A percentile compares a stretch with the other conserved stretches of the same genome.
Conservation (phyloP, 257 asterid species). For the Solanum pinnatisectum region DNA sequence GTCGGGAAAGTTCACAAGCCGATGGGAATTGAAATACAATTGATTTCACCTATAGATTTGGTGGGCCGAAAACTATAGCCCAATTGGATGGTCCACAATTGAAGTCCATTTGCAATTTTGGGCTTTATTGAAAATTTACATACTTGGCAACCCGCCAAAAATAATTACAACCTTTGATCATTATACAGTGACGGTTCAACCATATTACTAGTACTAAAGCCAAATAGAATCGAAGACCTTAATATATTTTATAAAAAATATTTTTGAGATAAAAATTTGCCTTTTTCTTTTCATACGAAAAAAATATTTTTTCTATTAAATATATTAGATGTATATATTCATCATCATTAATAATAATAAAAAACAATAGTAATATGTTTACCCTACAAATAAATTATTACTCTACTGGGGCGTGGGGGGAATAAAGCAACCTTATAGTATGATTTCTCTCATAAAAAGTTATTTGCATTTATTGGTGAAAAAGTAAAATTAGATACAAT, state of each 20-base stretch:
- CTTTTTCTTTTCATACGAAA: no score
- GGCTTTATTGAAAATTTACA: background rate
- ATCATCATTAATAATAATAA: no score
- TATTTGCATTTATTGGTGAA: background rate
- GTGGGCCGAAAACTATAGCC: background rate
- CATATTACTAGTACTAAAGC: background rate
- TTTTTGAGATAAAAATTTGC: no score
- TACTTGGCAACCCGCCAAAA: background rate
- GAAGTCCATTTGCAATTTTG: background rate
- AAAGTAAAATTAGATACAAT: background rate
- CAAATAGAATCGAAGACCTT: no score
- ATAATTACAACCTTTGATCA: background rate
- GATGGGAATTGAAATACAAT: background rate
- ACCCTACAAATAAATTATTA: no score
- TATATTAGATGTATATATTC: no score
- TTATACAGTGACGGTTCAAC: background rate
- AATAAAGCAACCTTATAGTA: background rate
- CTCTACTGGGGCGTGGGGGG: background rate
- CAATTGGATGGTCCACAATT: background rate
- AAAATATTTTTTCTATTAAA: no score
- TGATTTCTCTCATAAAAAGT: background rate
- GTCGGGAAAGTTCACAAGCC: background rate
- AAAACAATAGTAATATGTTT: no score
- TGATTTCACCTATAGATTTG: background rate
- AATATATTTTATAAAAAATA: no score